Evolutionary conservation across 768 basidiomycete species (phyloP), one percentile per base, ranked within the genome.

Genomic region (Psilocybe tampanensis): DNA sequence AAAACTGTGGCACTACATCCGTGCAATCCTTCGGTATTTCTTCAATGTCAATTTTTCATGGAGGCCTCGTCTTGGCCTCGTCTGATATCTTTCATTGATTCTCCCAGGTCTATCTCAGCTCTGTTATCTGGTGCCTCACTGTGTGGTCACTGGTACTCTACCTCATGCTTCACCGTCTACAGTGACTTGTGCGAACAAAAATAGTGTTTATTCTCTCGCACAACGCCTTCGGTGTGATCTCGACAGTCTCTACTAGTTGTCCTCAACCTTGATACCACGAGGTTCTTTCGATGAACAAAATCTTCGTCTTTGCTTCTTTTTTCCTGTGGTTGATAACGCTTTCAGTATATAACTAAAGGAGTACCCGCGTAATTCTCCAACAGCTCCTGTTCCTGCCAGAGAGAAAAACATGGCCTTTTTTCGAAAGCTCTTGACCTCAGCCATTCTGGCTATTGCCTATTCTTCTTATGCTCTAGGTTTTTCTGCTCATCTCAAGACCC

Each of bases 371-470:
- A 15, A 8, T 13, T 13, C 3, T 13, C 36, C n/a, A 39, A 18
- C 42, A 8, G 32, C 2, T 33, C 9, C 11, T 39, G 36, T 39
- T 39, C 36, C 7, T 9, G 12, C 2, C 42, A 23, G 32, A 22
- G 17, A 42, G 34, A 42, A 42, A 23, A 15, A 33, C 11, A 64
- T 67, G 66, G 54, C 59, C 26, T 55, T 58, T 6, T 66, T 67
- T 60, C 57, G 60, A 58, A 66, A 60, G 50, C 58, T 69, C 32
- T 53, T 65, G 21, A 44, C 54, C 8, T 59, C 58, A 11, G 60
- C 66, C 36, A 59, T 67, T 32, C 54, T 68, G n/a, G 64, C 63
- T 33, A 47, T 66, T 44, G 45, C 60, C 8, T 64, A 53, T 41
- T 61, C 61, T 2, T 63, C 67, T 1, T 39, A 50, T 23, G 49